Base-by-base conservation (phyloP, 2,329 filamentous ascomycete genomes). In the Xylaria sp. region DNA sequence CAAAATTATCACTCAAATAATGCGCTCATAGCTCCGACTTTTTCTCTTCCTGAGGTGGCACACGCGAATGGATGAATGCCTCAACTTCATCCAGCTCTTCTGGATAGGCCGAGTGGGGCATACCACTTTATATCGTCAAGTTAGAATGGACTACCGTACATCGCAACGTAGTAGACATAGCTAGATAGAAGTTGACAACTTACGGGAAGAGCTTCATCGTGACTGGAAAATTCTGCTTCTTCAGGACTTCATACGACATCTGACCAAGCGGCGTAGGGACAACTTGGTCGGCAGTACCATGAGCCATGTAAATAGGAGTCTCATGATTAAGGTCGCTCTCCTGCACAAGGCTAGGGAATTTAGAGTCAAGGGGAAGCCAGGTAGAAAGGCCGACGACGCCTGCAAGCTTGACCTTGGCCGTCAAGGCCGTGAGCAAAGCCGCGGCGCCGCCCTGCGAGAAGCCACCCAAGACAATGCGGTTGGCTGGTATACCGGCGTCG, bases 401-500 rank as follows among this genome's bases (percentile, higher is more conserved):
- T n/a, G 90, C 95, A 18, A 98, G 84, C 81, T 93, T 94, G 74
- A 88, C 85, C 68, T 83, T 82, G 73, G 85, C 88, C 4, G 94
- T 97, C 51, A 97, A 82, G 5, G 93, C 94, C 0, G 92, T 86
- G 77, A 98, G 89, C 48, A 98, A 81, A 23, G 93, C 89, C 86
- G 98, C 94, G 66, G 94, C 94, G 62, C 93, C 95, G 68, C 95
- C 95, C 81, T 98, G 89, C 28, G 90, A 92, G 84, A 95, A 96
- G 49, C 93, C 92, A 41, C 93, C 95, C 7, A 98, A 82, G 20
- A 98, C 89, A 76, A 99, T 94, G 62, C 94, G 91, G 67, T 92
- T 89, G 0, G 93, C 85, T 0, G 93, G 89, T 74, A 98, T 96
- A 68, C 94, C 94, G 64, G 90, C 87, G 64, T 91, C 88, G 64